Percentiles rank a stretch among this genome's conserved stretches.
Evolutionary conservation across 352 stramenopile species (phyloP).

Genomic region (Phytophthora pisi): DNA sequence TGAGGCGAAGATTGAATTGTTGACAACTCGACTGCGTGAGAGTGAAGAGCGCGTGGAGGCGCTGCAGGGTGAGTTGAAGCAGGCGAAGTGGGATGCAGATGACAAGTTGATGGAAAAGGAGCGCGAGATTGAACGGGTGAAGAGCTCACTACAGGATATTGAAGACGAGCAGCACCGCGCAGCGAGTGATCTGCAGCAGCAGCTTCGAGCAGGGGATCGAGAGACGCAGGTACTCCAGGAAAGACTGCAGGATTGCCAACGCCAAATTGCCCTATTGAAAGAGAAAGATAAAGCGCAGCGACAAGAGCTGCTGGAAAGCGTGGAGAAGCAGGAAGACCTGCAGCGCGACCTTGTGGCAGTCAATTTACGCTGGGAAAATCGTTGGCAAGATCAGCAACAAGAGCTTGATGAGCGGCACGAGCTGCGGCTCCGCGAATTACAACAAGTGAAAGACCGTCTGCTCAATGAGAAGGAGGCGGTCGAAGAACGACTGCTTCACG

Average conservation of each 20-base stretch:
- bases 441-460: constrained; percentile 60
- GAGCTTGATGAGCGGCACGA: constrained; percentile 53
- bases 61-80: constrained; percentile 61
- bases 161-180: constrained; percentile 56
- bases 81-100: constrained; percentile 65
- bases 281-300: constrained; percentile 70
- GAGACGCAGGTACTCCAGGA: constrained; percentile 53
- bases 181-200: constrained; percentile 54
- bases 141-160: constrained; percentile 58
- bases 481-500: constrained; percentile 61
- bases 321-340: constrained; percentile 68
- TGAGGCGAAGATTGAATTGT: constrained; percentile 52
- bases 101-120: constrained; percentile 70
- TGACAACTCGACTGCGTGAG: constrained; percentile 53
- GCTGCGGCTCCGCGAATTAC: constrained; percentile 54
- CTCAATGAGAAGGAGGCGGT: constrained; percentile 60
- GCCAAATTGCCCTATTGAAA: constrained; percentile 55
- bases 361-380: constrained; percentile 76
- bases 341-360: constrained; percentile 65
- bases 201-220: constrained; percentile 54
- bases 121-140: constrained; percentile 52
- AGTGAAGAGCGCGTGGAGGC: constrained; percentile 58
- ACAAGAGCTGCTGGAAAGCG: constrained; percentile 54
- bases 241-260: constrained; percentile 48
- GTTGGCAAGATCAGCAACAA: constrained; percentile 68